Base-by-base conservation (phyloP, 441 rosid genomes). In the Populus trichocarpa region DNA sequence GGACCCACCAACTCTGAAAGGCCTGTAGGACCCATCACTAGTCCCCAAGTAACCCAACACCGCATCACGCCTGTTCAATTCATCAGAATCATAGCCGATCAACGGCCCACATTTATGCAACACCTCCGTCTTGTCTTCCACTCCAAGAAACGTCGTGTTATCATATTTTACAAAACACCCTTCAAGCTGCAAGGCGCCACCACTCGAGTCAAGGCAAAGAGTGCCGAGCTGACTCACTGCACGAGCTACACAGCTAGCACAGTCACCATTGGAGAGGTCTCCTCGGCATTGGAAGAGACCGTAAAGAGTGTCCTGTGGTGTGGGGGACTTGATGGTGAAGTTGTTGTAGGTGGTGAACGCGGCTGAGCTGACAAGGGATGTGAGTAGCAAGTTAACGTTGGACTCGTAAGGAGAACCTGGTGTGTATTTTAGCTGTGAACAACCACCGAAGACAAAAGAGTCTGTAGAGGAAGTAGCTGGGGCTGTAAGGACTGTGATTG, bases 221-320 rank as follows among this genome's bases (percentile, higher is more conserved):
- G 81, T 32, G 71, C 90, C 88, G 20, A 88, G 81, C 71, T 85
- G 91, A 25, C 74, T 89, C 59, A 91, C 92, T 0, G 97, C 91
- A 16, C 83, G 84, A 23, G 87, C 89, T 2, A 96, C 87, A 79
- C 99, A 94, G 53, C 85, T 80, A 78, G 92, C 88, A 35, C 98
- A 96, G 59, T 91, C 94, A 1, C 89, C 92, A 88, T 86, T 87
- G 64, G 95, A 87, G 75, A 94, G 93, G 90, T 96, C 98, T 0
- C 97, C 97, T 1, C 98, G 92, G 89, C 99, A 96, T 78, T 96
- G 99, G 87, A 86, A 94, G 69, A 96, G 94, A 50, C 98, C 99
- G 86, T 89, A 95, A 11, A 92, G 85, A 8, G 91, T 88, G 86
- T 92, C 93, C 32, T 87, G 80, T 0, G 92, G 82, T 69, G 92